Evolutionary conservation across 2,329 filamentous ascomycete species (phyloP), one percentile per base, ranked within the genome.

Genomic region (Cladophialophora exuberans): DNA sequence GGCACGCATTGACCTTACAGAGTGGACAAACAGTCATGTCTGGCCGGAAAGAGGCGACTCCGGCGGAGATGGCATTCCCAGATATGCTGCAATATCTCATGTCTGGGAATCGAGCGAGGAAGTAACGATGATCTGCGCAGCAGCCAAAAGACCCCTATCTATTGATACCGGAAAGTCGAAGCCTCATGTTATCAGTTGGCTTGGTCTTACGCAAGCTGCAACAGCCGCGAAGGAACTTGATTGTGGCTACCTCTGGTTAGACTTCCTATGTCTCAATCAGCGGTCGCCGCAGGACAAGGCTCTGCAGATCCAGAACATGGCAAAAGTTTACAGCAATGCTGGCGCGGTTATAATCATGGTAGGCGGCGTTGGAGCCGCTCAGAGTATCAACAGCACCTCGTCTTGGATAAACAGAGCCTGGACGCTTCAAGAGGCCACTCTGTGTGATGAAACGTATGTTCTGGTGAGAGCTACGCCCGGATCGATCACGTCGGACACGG

Each of bases 81-180:
- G 20, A 20, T 47, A 47, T 10, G 17, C 15, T 35, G 20, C 28
- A 30, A 20, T 47, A 31, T 36, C 26, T n/a, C 44, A 47, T 22
- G 31, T 47, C 28, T 47, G 41, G 41, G 17, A 43, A 43, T 23
- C 41, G 5, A 43, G 41, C n/a, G 41, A 23, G 18, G 41, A 43
- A 9, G 22, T 22, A 3, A 22, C 20, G 9, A 43, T 18, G 41
- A 43, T 17, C 10, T 20, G 41, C 41, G 17, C 2, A n/a, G 17
- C 18, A 22, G 41, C 41, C 10, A 43, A 43, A 17, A 17, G 41
- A 23, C 41, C 41, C 5, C 41, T 28, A 17, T 18, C 4, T 1
- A 20, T 39, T 11, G 6, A 39, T 15, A 15, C 22, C 22, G 17
- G 35, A 39, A 39, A 39, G 9, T 7, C 17, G 10, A 20, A 6